Evolutionary conservation across 257 asterid genomes (phyloP), one percentile per base, ranked within the genome.

Genomic region (Coffea canephora): DNA sequence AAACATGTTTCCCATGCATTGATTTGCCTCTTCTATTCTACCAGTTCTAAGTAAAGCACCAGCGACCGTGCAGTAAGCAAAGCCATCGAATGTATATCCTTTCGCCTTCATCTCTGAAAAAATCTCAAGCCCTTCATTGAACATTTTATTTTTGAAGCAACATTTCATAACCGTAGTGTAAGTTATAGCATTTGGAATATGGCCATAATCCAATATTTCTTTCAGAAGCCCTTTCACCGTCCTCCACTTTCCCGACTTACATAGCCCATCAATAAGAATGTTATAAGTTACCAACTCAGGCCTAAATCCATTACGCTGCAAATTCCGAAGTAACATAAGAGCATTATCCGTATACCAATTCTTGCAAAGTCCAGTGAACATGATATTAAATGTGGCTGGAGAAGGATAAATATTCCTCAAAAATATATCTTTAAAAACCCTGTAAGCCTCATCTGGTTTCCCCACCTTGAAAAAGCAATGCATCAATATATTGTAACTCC

Each of bases 401-500:
- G 86, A 80, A 50, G 94, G 96, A 71, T 85, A 27, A 43, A 86
- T 76, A 72, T 88, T 83, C 85, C 70, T 88, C 71, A 86, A 71
- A 82, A 89, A 71, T 82, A 91, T 89, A 70, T 89, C 92, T 34
- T 86, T 86, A 84, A 90, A 91, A 71, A 92, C 78, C 86, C 85
- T 83, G 83, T 90, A 89, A 2, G 96, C 98, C 80, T 95, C 96
- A 64, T 87, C 90, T 14, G 96, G 91, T 83, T 82, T 85, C 69
- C 96, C 95, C 73, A 74, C 64, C 86, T 87, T 89, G 84, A 90
- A 92, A 77, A 81, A 78, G 76, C 97, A 91, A 82, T 93, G 92
- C 93, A 95, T 93, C 87, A 95, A 82, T 16, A 89, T 95, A 82
- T 95, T 93, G 69, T 95, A 95, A 84, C 94, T 93, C 97, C 97